These are phyloP conservation scores for Aspergillus flavus DNA, from an alignment of 2,329 filamentous ascomycete species.

Conservation along the genomic window DNA sequence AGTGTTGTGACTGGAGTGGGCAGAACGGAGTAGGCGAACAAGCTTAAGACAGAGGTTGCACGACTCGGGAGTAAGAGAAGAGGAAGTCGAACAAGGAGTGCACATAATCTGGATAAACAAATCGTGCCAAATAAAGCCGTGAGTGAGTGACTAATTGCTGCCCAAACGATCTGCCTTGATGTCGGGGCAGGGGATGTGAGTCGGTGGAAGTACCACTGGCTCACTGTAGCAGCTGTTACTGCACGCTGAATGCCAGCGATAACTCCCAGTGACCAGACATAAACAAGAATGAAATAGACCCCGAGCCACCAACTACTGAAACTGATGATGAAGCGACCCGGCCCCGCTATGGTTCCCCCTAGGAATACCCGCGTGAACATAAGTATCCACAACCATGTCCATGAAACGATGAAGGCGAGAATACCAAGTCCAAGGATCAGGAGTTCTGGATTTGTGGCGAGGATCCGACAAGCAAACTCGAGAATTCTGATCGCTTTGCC, in stretches of 20 bases:
- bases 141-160: conserved; percentile 77
- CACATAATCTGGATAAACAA: conserved; percentile 80
- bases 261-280: conserved; percentile 90
- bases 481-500: conserved; percentile 83
- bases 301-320: conserved; percentile 93
- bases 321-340: conserved; percentile 75
- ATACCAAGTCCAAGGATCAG: conserved; percentile 80
- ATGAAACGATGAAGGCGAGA: conserved; percentile 73
- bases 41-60: conserved; percentile 67
- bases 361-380: conserved; percentile 98
- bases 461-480: conserved; percentile 86
- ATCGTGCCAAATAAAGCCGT: conserved; percentile 92
- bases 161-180: conserved; percentile 77
- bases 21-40: conserved; percentile 76
- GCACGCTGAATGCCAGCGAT: conserved; percentile 86
- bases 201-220: conserved; percentile 98
- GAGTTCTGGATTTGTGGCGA: conserved; percentile 81
- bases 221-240: conserved; percentile 91
- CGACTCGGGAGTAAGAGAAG: conserved; percentile 80
- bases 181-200: conserved; percentile 76
- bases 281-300: conserved; percentile 88
- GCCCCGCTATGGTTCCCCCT: conserved; percentile 74
- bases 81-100: conserved; percentile 79
- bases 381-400: conserved; percentile 94
- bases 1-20: conserved; percentile 83